These are phyloP conservation scores for Gautieria morchelliformis DNA, from an alignment of 768 basidiomycete species.

Conservation along the genomic window DNA sequence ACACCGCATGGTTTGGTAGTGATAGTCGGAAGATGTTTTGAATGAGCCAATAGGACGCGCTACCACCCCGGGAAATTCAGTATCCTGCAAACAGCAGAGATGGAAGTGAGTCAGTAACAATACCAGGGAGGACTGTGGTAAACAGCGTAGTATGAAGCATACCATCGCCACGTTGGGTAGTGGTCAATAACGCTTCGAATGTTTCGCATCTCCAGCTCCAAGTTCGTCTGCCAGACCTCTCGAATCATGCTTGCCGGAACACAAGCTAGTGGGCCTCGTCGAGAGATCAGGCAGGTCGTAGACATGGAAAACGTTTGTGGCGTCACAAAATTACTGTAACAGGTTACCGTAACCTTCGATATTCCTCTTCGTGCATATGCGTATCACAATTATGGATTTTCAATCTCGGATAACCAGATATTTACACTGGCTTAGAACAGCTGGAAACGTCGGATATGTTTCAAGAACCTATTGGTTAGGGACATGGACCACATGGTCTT, in stretches of 20 bases:
- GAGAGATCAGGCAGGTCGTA: neutral
- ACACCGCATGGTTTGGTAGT: conserved; percentile 99
- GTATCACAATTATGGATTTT: too few species aligned
- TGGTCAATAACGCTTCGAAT: conserved; percentile 81
- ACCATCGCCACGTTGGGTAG: conserved; percentile 94
- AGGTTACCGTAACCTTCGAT: too few species aligned
- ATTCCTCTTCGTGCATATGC: too few species aligned
- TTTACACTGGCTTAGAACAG: too few species aligned
- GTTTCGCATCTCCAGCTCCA: conserved; percentile 85
- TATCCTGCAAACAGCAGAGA: conserved; percentile 52
- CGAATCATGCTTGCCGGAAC: conserved; percentile 39
- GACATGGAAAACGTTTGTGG: too few species aligned
- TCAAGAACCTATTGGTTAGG: too few species aligned
- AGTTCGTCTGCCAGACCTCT: conserved; percentile 92
- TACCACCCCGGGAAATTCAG: conserved; percentile 97
- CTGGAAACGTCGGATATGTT: too few species aligned
- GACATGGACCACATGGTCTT: too few species aligned
- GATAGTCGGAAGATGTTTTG: conserved; percentile 95
- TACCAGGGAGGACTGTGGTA: conserved; percentile 7
- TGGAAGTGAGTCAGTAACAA: neutral
- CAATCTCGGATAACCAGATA: too few species aligned
- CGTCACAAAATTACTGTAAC: too few species aligned
- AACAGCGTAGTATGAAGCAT: too few species aligned
- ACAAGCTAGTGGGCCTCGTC: neutral
- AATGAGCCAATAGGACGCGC: conserved; percentile 94